Base-by-base conservation (phyloP, 306 rosid genomes). In the Corylus avellana region DNA sequence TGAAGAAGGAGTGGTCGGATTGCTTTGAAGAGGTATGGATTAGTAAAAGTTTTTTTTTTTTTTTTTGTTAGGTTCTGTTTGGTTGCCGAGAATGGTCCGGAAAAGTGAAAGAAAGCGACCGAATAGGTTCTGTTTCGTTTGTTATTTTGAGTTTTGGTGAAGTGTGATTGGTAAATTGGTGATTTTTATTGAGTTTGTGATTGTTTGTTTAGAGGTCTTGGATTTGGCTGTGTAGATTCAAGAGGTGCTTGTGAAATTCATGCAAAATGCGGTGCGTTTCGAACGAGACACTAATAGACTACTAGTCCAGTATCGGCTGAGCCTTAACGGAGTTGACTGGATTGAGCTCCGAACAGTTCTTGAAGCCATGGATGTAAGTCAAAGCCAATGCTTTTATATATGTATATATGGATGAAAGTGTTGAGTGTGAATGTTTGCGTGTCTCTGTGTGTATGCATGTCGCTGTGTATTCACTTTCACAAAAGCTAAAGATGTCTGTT, bases 171-270 rank as follows among this genome's bases (percentile, higher is more conserved):
- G 70, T 53, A 56, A 69, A 27, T 78, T 76, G 86, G 85, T 88
- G 87, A 82, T 86, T 86, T 87, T 90, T 82, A 78, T 90, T 88
- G 83, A 88, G 87, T 73, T 89, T 89, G 86, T 91, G 88, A 90
- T 89, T 92, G 75, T 78, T 75, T 55, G 82, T 91, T 92, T 90
- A 91, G 92, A 92, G 91, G 95, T 86, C 89, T 91, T 88, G 90
- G 88, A 79, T 89, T 92, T 94, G 90, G 91, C 90, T 94, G 88
- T 92, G 91, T 91, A 95, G 98, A 91, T 92, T 89, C 98, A 95
- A 92, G 97, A 84, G 77, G 80, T 85, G 86, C 97, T 95, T 1
- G 77, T 92, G 85, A 92, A 89, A 87, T 77, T 85, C 79, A 81
- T 95, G 88, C 92, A 85, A 79, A 88, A 87, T 80, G 93, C 98